Base-by-base conservation (phyloP, 2,329 filamentous ascomycete species). In the Sporothrix dimorphospora region DNA sequence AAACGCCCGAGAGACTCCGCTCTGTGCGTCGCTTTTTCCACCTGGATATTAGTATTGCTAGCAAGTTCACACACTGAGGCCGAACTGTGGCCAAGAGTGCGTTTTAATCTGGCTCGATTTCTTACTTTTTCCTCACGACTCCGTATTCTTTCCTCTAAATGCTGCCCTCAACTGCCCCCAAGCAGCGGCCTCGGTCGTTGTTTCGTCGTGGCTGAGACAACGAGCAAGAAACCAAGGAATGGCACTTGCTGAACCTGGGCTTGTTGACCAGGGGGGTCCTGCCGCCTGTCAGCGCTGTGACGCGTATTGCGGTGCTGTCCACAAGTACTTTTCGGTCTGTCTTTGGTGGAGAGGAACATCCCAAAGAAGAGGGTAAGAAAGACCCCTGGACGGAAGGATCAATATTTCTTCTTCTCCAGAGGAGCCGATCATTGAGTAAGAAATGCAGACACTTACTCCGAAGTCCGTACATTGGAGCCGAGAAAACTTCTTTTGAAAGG, bases 281-380 rank as follows among this genome's bases (percentile, higher is more conserved):
- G 57, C 57, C 57, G 40, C 57, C 57, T 61, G 57, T 42, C 57
- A 42, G 57, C 34, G 34, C 57, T 42, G 57, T 8, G 30, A 61
- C 34, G 57, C 57, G 57, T 61, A 61, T 61, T 61, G 57, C 6
- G n/a, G 30, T 40, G 8, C n/a, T 11, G 19, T 42, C 7, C n/a
- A 11, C 14, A 61, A 12, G 57, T 61, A 40, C 38, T 2, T 14
- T 11, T 6, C 1, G 30, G 14, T n/a, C 3, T 3, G 21, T 12
- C 2, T 40, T 42, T 24, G 34, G 11, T 40, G 34, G 2, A 21
- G 9, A 7, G 34, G 1, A 24, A 61, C 57, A 40, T 40, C 8
- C 1, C 16, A 34, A 9, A 47, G 12, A n/a, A 42, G n/a, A n/a
- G 34, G 19, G 34, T 27, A 16, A 57, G n/a, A 40, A 38, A 30